Base-by-base conservation (phyloP, 2,329 filamentous ascomycete species). In the Tolypocladium inflatum region DNA sequence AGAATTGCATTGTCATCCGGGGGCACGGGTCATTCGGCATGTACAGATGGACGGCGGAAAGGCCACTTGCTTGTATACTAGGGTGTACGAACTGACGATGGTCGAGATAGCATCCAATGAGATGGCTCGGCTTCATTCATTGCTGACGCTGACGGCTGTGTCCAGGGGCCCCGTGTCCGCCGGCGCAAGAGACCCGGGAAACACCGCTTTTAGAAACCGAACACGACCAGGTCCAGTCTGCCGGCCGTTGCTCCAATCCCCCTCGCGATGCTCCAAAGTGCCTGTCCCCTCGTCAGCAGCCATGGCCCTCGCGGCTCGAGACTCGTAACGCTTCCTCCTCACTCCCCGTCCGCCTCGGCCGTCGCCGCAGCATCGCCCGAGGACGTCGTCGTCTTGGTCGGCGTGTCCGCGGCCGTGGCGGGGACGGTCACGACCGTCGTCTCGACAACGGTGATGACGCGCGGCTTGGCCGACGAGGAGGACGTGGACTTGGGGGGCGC, bases 21-120 rank as follows among this genome's bases (percentile, higher is more conserved):
- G 26, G 19, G 11, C 26, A n/a, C 17, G 19, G 30, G 17, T n/a
- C 17, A 10, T n/a, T 51, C 4, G 19, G 48, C 48, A 35, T 51
- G 26, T 35, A 51, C 17, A 13, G 19, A 38, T 17, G 37, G 35
- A 35, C 17, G 26, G 23, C 19, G 38, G 54, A 43, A 41, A 55
- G n/a, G 39, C 42, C 21, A 7, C 37, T 38, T 48, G 23, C 21
- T 45, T 57, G 56, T 57, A 57, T 42, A 57, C 30, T 62, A 62
- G 50, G 56, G 51, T 59, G 60, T 60, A 61, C 37, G 60, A 61
- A 55, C 55, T 56, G 60, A 59, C 54, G 55, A 61, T 56, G 55
- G 48, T 35, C 35, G 17, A 35, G 19, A 57, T 37, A 42, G 19
- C 52, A 39, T 57, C 58, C 39, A 43, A 51, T 35, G 30, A 35